These are phyloP conservation scores for Vanderwaltozyma tropicalis DNA, from an alignment of 805 yeast species.

Conservation along the genomic window DNA sequence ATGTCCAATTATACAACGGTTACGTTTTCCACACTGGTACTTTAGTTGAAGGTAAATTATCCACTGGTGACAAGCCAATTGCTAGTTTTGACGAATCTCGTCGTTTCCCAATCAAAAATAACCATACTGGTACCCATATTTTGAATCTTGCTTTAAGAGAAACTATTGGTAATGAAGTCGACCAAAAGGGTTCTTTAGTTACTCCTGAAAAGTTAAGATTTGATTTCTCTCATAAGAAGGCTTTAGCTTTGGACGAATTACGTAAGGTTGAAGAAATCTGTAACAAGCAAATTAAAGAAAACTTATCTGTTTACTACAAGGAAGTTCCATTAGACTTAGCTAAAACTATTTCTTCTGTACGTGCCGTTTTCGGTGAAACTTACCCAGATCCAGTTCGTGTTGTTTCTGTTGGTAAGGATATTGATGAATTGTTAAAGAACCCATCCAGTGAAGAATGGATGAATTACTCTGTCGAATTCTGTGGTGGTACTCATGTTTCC, in stretches of 20 bases:
- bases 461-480: slow-evolving; percentile 78
- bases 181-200: slow-evolving; percentile 94
- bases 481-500: slow-evolving; percentile 97
- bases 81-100: slow-evolving; percentile 87
- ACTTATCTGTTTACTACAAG: slow-evolving; percentile 66
- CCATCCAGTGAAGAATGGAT: slow-evolving; percentile 72
- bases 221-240: slow-evolving; percentile 92
- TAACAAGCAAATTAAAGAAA: slow-evolving; percentile 59
- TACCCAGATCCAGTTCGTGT: slow-evolving; percentile 99
- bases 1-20: slow-evolving; percentile 89
- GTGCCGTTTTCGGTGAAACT: slow-evolving; percentile 98
- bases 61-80: slow-evolving; percentile 59
- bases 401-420: slow-evolving; percentile 87
- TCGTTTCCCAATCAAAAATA: slow-evolving; percentile 93
- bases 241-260: slow-evolving; percentile 59
- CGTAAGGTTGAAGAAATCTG: slow-evolving; percentile 65
- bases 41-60: slow-evolving; percentile 63
- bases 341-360: slow-evolving; percentile 65
- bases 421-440: slow-evolving; percentile 63
- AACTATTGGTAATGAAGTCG: slow-evolving; percentile 78
- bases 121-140: slow-evolving; percentile 97
- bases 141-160: slow-evolving; percentile 81
- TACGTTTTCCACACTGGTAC: slow-evolving; percentile 92
- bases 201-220: slow-evolving; percentile 92
- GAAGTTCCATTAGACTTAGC: slow-evolving; percentile 73